Evolutionary conservation across 2,329 filamentous ascomycete species (phyloP).

Genomic region (Clonostachys rosea): DNA sequence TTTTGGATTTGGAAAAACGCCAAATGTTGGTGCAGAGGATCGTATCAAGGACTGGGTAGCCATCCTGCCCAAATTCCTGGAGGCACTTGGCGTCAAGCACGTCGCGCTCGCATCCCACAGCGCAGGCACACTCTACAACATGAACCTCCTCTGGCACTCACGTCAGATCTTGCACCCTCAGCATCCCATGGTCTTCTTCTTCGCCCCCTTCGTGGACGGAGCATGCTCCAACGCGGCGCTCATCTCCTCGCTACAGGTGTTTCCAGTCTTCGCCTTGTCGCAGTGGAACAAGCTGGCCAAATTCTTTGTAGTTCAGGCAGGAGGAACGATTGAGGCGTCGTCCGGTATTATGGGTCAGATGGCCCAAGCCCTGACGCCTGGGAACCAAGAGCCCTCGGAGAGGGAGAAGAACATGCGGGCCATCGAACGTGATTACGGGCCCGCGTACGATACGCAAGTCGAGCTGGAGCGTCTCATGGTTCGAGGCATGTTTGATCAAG

Average conservation of each 20-base stretch:
- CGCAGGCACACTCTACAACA: conserved; percentile 20
- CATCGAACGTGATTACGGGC: conserved; percentile 4
- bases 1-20: conserved; percentile 17
- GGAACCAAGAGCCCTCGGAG: conserved; percentile 1
- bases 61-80: conserved; percentile 21
- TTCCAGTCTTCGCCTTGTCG: not conserved
- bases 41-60: conserved; percentile 15
- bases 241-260: not conserved
- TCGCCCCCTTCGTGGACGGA: conserved; percentile 2
- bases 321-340: conserved; percentile 5
- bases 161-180: conserved; percentile 15
- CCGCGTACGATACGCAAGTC: conserved; percentile 3
- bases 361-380: not conserved
- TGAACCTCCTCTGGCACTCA: conserved; percentile 18
- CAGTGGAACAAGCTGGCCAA: conserved; percentile 2
- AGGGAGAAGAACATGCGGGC: conserved; percentile 3
- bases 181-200: conserved; percentile 11
- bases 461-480: conserved; percentile 2
- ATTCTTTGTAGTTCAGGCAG: conserved; percentile 1
- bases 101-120: conserved; percentile 21
- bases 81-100: conserved; percentile 22
- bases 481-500: conserved; percentile 7
- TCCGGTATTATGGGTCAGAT: conserved; percentile 3
- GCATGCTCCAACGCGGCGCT: not conserved
- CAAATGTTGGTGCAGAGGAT: conserved; percentile 7